Evolutionary conservation across 1,284 basidiomycete genomes (phyloP).

Genomic region (Microbotryomycetes sp.): DNA sequence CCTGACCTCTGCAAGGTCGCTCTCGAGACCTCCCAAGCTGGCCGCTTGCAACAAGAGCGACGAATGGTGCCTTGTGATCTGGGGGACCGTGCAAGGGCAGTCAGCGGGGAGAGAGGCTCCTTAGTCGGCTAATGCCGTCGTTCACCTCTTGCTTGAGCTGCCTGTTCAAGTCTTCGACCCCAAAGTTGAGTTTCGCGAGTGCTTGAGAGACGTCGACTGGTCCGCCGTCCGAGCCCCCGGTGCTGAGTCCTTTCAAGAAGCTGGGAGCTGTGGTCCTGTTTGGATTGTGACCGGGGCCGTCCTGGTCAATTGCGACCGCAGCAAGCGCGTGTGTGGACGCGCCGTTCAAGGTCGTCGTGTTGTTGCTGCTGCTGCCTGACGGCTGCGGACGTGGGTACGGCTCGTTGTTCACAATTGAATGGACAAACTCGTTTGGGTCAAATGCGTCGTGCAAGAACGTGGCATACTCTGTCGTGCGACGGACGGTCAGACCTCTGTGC

Average conservation of each 20-base stretch:
- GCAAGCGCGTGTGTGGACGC: background rate
- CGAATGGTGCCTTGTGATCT: slow-evolving; percentile 45
- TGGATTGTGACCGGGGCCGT: background rate
- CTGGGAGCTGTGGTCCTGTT: background rate
- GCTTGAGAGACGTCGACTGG: slow-evolving; percentile 73
- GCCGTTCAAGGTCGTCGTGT: background rate
- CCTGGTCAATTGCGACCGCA: background rate
- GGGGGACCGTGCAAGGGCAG: no score
- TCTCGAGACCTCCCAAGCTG: slow-evolving; percentile 63
- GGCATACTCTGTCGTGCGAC: slow-evolving; percentile 44
- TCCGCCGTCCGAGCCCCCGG: background rate
- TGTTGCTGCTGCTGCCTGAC: background rate
- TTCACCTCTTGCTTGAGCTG: slow-evolving; percentile 71
- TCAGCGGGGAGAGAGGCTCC: no score
- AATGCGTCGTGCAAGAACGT: slow-evolving; percentile 62
- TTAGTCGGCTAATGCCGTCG: background rate
- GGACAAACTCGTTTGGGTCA: slow-evolving; percentile 79
- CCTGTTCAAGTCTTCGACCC: slow-evolving; percentile 78
- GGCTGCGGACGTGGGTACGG: slow-evolving; percentile 50
- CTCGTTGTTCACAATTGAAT: slow-evolving; percentile 72
- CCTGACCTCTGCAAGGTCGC: slow-evolving; percentile 43
- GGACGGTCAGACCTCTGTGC: background rate
- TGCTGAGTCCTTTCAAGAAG: slow-evolving; percentile 6
- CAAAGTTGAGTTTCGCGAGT: slow-evolving; percentile 70
- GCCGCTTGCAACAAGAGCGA: slow-evolving; percentile 45